phyloP scores from a whole-genome alignment of 768 basidiomycete species.

The Pleurotus cornucopiae region DNA sequence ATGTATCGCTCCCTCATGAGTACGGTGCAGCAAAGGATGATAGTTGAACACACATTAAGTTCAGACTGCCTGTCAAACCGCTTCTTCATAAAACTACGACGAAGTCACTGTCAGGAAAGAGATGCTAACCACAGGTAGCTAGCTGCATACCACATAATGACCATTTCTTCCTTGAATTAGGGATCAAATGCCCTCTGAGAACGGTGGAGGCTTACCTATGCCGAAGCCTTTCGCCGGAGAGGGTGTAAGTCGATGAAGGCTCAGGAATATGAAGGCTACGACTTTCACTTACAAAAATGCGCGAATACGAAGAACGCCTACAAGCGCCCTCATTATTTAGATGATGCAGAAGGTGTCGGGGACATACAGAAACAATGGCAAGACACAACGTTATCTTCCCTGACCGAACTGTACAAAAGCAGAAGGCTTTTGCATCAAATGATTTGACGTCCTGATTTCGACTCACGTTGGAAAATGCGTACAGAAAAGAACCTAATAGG shows the following conservation, averaged over 20 bases:
- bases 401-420: constrained; percentile 25
- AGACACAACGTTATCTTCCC: constrained; percentile 30
- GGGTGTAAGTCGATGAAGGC: too few relatives aligned
- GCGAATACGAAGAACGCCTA: constrained; percentile 30
- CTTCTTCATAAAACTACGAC: constrained; percentile 31
- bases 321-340: not conserved
- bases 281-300: constrained; percentile 32
- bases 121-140: too few relatives aligned
- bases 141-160: constrained; percentile 26
- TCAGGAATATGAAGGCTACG: too few relatives aligned
- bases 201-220: constrained; percentile 24
- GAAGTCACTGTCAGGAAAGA: too few relatives aligned
- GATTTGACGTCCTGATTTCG: too few relatives aligned
- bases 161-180: constrained; percentile 24
- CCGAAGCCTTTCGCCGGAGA: constrained; percentile 28
- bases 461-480: constrained; percentile 34
- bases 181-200: not conserved
- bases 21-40: too few relatives aligned
- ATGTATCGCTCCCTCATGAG: too few relatives aligned
- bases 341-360: not conserved
- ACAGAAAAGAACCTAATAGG: constrained; percentile 30
- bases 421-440: too few relatives aligned
- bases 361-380: constrained; percentile 27
- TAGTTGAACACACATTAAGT: constrained; percentile 10
- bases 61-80: constrained; percentile 31